These are phyloP conservation scores for Zea luxurians DNA, from an alignment of 176 grass and related monocot species.

Conservation along the genomic window DNA sequence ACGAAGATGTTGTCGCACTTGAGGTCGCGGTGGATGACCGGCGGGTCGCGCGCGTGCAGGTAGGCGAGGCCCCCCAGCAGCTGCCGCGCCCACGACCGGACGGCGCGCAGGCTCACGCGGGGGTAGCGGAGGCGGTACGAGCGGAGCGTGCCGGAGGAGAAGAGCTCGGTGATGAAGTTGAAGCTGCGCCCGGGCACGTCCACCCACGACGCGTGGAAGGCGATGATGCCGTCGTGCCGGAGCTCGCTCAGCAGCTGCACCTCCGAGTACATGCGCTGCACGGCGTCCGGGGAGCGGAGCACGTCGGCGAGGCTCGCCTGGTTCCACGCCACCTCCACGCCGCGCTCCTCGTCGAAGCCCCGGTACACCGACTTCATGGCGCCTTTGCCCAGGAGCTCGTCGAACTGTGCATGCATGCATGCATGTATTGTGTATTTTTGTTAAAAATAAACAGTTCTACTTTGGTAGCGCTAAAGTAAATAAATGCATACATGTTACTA, in stretches of 20 bases:
- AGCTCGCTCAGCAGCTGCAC: constrained; percentile 71
- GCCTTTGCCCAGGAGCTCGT: constrained; percentile 70
- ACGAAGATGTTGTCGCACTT: constrained; percentile 76
- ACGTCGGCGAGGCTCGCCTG: constrained; percentile 66
- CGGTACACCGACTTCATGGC: constrained; percentile 89
- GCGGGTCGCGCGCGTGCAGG: background rate
- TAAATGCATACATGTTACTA: too few relatives aligned
- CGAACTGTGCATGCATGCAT: constrained; percentile 47
- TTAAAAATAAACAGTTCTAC: too few relatives aligned
- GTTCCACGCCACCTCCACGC: constrained; percentile 93
- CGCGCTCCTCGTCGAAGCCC: constrained; percentile 75
- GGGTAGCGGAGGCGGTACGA: constrained; percentile 65
- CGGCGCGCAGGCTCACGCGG: constrained; percentile 56
- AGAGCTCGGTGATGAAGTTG: constrained; percentile 99
- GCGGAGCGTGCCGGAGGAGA: constrained; percentile 89
- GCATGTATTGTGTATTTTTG: too few relatives aligned
- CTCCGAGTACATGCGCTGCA: constrained; percentile 88
- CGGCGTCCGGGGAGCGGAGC: constrained; percentile 56
- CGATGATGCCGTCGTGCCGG: constrained; percentile 73
- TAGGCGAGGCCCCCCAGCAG: background rate
- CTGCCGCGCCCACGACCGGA: constrained; percentile 56
- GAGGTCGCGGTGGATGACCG: constrained; percentile 19
- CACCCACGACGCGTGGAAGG: constrained; percentile 77
- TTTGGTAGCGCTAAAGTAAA: too few relatives aligned
- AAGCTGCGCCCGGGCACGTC: constrained; percentile 45